Percentiles rank a stretch among this genome's conserved stretches.
These are phyloP conservation scores for Chlamydomonas sphaeroides DNA, from an alignment of 139 green algal genomes.

Conservation along the genomic window DNA sequence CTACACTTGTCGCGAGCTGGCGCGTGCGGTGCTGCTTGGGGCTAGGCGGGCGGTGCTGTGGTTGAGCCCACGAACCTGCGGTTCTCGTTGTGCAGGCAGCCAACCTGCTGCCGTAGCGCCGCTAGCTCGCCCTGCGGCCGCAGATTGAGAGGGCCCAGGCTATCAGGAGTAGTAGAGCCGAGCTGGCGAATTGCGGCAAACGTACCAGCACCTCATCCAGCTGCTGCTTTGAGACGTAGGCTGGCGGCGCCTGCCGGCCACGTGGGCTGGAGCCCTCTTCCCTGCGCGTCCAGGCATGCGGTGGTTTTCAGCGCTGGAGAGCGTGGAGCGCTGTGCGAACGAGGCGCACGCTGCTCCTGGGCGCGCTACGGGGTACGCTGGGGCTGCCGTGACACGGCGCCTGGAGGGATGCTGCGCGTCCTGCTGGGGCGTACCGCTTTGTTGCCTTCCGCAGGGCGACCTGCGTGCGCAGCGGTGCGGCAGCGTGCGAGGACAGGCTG, in stretches of 20 bases:
- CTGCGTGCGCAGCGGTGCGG: background rate
- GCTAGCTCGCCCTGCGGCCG: conserved; percentile 13
- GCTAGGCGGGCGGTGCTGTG: too few relatives aligned
- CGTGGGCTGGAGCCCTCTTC: too few relatives aligned
- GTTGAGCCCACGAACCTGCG: background rate
- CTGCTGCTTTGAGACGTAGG: too few relatives aligned
- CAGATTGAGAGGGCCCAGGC: too few relatives aligned
- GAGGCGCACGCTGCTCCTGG: too few relatives aligned
- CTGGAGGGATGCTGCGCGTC: background rate
- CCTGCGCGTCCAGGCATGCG: too few relatives aligned
- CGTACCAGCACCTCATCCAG: background rate
- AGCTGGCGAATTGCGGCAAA: too few relatives aligned
- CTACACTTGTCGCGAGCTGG: too few relatives aligned
- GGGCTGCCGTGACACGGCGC: background rate
- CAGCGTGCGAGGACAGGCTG: too few relatives aligned
- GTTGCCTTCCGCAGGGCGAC: conserved; percentile 1
- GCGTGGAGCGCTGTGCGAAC: too few relatives aligned
- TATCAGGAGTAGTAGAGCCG: too few relatives aligned
- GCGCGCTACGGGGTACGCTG: background rate
- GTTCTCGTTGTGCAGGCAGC: conserved; percentile 6
- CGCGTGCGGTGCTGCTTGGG: background rate
- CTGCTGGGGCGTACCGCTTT: background rate
- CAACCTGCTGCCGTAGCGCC: conserved; percentile 10
- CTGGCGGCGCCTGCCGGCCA: too few relatives aligned
- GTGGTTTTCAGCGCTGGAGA: background rate